Evolutionary conservation across 345 rosid species (phyloP).

Genomic region (Streptanthus diversifolius): DNA sequence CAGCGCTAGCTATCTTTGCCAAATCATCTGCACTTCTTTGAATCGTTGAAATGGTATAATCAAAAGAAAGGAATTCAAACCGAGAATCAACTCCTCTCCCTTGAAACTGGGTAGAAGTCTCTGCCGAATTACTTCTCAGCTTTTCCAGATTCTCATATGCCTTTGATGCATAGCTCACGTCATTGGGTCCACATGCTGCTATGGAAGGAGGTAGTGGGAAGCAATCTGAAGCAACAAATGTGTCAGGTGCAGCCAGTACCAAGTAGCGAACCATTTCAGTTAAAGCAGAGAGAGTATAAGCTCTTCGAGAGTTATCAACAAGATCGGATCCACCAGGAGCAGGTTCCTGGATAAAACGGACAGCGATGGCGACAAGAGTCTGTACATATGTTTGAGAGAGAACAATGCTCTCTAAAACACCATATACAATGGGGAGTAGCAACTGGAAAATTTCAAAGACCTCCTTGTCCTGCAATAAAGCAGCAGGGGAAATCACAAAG

Average conservation of each 20-base stretch:
- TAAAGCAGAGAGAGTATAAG: slow-evolving; percentile 81
- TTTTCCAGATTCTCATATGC: slow-evolving; percentile 65
- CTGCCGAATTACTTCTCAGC: slow-evolving; percentile 49
- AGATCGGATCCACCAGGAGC: slow-evolving; percentile 92
- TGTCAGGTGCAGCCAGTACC: slow-evolving; percentile 85
- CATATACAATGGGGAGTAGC: slow-evolving; percentile 84
- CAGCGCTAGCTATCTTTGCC: slow-evolving; percentile 65
- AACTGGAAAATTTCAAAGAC: slow-evolving; percentile 77
- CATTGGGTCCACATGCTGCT: slow-evolving; percentile 59
- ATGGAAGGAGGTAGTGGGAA: slow-evolving; percentile 85
- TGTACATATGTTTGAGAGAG: slow-evolving; percentile 87
- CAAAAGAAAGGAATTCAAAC: slow-evolving; percentile 69
- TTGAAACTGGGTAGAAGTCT: slow-evolving; percentile 48
- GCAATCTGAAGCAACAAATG: slow-evolving; percentile 94
- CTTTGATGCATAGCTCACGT: slow-evolving; percentile 66
- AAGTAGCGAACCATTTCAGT: slow-evolving; percentile 91
- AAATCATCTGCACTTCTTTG: slow-evolving; percentile 76
- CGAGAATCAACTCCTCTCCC: slow-evolving; percentile 66
- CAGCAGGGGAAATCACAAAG: slow-evolving; percentile 28
- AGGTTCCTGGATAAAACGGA: slow-evolving; percentile 81
- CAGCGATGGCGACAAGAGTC: slow-evolving; percentile 62
- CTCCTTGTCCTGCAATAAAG: slow-evolving; percentile 69
- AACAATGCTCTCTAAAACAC: slow-evolving; percentile 75
- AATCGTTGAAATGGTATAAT: slow-evolving; percentile 63
- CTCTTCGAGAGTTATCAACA: slow-evolving; percentile 93